Evolutionary conservation across 2,329 filamentous ascomycete species (phyloP).

Genomic region (Colletotrichum tamarilloi): DNA sequence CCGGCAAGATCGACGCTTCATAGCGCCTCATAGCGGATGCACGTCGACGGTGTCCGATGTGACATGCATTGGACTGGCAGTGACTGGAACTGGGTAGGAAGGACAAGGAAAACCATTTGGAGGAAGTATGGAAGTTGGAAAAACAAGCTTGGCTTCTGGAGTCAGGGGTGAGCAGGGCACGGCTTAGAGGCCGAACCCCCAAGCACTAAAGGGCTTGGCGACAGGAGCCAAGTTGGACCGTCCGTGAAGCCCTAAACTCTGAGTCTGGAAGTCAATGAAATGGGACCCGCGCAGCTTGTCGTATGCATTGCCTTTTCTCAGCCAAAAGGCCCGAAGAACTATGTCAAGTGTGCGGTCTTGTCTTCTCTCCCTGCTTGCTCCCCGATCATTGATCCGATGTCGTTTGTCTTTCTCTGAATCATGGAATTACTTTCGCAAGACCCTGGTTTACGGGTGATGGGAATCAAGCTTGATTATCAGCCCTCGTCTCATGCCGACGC

Average conservation of each 20-base stretch:
- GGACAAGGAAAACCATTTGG: no score
- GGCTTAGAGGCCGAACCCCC: constrained; percentile 2
- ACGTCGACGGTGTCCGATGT: not conserved
- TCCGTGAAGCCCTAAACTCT: constrained; percentile 7
- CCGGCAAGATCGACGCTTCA: constrained; percentile 23
- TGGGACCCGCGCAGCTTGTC: not conserved
- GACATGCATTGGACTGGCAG: not conserved
- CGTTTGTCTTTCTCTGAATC: not conserved
- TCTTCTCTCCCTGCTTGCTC: not conserved
- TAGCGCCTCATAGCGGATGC: constrained; percentile 26
- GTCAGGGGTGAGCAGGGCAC: not conserved
- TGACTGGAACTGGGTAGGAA: not conserved
- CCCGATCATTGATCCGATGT: not conserved
- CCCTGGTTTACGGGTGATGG: not conserved
- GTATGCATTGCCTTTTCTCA: not conserved
- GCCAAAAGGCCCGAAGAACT: not conserved
- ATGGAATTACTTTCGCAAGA: not conserved
- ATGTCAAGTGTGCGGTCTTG: not conserved
- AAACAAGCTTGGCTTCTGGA: not conserved
- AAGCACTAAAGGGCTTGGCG: constrained; percentile 26
- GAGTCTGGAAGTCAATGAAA: not conserved
- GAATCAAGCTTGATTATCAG: not conserved
- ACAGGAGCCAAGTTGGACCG: constrained; percentile 17
- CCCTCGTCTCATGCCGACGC: not conserved
- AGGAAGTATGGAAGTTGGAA: not conserved